Evolutionary conservation across 257 asterid genomes (phyloP).

Genomic region (Gentiana macrophylla): DNA sequence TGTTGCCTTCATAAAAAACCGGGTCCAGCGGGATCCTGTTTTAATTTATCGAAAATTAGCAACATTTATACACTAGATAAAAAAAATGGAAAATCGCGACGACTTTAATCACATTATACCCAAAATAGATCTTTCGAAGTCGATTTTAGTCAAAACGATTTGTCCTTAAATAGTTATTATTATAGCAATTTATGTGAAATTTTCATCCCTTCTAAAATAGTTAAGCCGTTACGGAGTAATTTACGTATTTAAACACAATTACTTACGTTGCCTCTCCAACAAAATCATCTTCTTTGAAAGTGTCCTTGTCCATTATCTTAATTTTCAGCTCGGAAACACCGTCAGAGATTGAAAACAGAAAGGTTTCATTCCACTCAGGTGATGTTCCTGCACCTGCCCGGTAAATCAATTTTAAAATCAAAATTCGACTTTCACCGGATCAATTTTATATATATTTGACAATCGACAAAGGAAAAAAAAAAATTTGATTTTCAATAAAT

Average conservation of each 20-base stretch:
- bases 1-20: conserved; percentile 27
- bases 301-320: conserved; percentile 64
- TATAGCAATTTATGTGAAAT: too few species aligned
- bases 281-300: conserved; percentile 44
- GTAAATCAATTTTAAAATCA: too few species aligned
- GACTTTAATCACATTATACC: not conserved
- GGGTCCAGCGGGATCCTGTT: conserved; percentile 47
- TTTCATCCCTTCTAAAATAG: not conserved
- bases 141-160: too few species aligned
- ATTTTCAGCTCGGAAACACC: conserved; percentile 41
- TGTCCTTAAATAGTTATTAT: not conserved
- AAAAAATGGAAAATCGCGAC: not conserved
- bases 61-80: not conserved
- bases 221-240: not conserved
- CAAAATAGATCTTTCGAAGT: too few species aligned
- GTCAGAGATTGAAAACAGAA: conserved; percentile 42
- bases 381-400: conserved; percentile 40
- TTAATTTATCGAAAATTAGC: not conserved
- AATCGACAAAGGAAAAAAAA: not conserved
- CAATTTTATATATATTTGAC: too few species aligned
- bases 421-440: too few species aligned
- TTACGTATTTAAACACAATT: not conserved
- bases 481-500: not conserved
- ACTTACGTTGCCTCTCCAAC: conserved; percentile 81
- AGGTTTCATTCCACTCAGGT: conserved; percentile 87